phyloP scores from a whole-genome alignment of 352 stramenopile species.

The Aphanomyces astaci region DNA sequence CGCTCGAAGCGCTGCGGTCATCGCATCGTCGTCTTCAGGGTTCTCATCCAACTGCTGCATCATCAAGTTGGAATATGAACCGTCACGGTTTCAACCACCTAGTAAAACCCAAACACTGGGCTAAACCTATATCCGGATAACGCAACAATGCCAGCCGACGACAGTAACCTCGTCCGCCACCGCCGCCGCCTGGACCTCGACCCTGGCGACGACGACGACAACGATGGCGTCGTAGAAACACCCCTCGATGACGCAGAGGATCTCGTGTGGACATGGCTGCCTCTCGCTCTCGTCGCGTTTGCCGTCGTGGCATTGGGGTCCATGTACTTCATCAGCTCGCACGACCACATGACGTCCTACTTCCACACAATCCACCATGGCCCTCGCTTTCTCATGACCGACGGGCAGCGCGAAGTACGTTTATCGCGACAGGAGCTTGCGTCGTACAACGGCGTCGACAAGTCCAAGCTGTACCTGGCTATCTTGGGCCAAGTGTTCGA shows the following conservation, averaged over 20 bases:
- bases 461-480: neutral
- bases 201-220: slow-evolving; percentile 7
- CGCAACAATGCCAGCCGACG: neutral
- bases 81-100: neutral
- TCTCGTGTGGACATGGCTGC: slow-evolving; percentile 8
- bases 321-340: slow-evolving; percentile 17
- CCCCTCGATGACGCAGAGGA: slow-evolving; percentile 2
- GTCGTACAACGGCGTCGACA: slow-evolving; percentile 12
- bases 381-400: neutral
- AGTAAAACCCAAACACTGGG: too few species aligned
- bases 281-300: neutral
- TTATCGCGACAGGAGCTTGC: slow-evolving; percentile 10
- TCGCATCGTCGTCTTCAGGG: neutral
- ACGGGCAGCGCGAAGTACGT: neutral
- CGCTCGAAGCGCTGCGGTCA: neutral
- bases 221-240: neutral
- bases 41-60: neutral
- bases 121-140: neutral
- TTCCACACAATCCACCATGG: slow-evolving; percentile 6
- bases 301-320: neutral
- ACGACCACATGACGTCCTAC: neutral
- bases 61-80: neutral
- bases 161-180: neutral
- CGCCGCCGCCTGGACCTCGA: slow-evolving; percentile 10
- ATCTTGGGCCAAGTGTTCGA: slow-evolving; percentile 22